Base-by-base conservation (phyloP, 768 basidiomycete genomes). In the Pleurotus salmoneostramineus region DNA sequence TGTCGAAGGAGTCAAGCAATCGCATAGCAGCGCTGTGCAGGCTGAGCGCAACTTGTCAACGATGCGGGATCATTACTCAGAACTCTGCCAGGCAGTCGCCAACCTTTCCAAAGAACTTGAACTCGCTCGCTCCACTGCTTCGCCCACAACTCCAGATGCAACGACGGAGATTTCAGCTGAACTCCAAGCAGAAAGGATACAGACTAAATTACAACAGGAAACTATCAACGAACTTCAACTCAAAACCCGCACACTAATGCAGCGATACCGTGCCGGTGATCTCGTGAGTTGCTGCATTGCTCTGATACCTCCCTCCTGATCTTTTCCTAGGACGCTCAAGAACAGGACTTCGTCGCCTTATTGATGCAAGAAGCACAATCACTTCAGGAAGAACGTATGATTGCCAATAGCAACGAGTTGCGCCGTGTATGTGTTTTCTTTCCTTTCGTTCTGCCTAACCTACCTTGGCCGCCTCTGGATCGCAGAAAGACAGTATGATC, bases 351-450 rank as follows among this genome's bases (percentile, higher is more conserved):
- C 48, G 77, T 81, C 6, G 68, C 74, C 52, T 68, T 71, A 49
- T 62, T 87, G 33, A 72, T 81, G 61, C 69, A 69, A 42, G 67
- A 77, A 48, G 74, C 80, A 12, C 73, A 78, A 51, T 72, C 74
- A 8, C 67, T 79, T 17, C 77, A 84, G 61, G 84, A 83, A 60
- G 76, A 83, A 52, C 78, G 80, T 14, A 69, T 79, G 37, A 75
- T 84, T 33, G 74, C 71, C 27, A 84, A 84, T 65, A 73, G 73
- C 52, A 83, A 85, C 61, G 83, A 85, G 56, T 73, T 87, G 32
- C 78, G 77, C 58, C 73, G 78, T 60, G 84, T 84, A 60, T 44
- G 73, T 68, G 21, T 27, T 27, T 27, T 27, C 2, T 47, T 3
- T 21, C 43, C 34, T 42, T 52, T 42, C 57, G 48, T 32, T 14